Evolutionary conservation across 768 basidiomycete species (phyloP).

Genomic region (Sporobolomyces pararoseus): DNA sequence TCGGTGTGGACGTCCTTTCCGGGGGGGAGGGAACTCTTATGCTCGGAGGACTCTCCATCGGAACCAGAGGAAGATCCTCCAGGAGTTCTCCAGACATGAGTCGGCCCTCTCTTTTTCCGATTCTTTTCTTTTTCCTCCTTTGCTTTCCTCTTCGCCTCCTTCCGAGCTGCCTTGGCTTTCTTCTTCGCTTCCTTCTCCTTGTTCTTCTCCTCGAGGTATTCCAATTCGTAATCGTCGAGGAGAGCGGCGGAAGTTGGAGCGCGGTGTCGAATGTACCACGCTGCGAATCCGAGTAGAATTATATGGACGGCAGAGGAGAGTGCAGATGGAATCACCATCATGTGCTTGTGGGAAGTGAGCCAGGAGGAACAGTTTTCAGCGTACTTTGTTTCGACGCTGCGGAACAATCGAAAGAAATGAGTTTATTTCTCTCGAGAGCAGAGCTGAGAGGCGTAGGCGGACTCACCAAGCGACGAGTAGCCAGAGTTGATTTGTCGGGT

Average conservation of each 20-base stretch:
- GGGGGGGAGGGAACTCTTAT: too few species aligned
- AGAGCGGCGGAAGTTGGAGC: background rate
- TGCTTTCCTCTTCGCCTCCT: background rate
- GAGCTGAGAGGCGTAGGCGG: background rate
- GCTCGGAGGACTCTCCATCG: too few species aligned
- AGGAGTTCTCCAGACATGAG: too few species aligned
- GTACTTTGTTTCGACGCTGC: conserved; percentile 1
- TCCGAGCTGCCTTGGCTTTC: background rate
- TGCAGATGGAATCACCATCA: background rate
- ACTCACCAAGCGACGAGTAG: conserved; percentile 21
- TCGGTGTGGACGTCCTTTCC: background rate
- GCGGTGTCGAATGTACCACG: conserved; percentile 15
- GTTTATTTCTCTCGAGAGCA: background rate
- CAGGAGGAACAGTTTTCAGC: conserved; percentile 8
- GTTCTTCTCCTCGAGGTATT: background rate
- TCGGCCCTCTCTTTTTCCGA: background rate
- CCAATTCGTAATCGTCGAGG: background rate
- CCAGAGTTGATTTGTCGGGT: conserved; percentile 3
- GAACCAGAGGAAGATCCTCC: too few species aligned
- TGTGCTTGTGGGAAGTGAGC: background rate
- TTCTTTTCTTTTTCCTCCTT: background rate
- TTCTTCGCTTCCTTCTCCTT: background rate
- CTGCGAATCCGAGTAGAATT: conserved; percentile 5
- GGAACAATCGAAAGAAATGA: too few species aligned
- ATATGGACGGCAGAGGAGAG: conserved; percentile 9